phyloP scores from a whole-genome alignment of 2,329 filamentous ascomycete genomes.

The Tolypocladium cylindrosporum region DNA sequence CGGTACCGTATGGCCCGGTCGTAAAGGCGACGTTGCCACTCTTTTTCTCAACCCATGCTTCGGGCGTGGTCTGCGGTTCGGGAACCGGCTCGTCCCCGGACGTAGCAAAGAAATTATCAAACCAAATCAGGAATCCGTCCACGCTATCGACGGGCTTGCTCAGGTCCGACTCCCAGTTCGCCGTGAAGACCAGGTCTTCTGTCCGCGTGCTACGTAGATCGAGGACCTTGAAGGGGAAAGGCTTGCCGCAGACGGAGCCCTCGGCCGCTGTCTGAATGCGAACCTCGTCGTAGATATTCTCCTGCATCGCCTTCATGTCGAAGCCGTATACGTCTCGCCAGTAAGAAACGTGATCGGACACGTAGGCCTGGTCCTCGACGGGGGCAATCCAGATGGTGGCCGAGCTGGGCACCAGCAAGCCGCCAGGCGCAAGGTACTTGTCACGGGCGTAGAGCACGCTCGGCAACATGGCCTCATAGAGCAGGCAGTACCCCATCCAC shows the following conservation, averaged over 20 bases:
- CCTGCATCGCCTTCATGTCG: conserved; percentile 84
- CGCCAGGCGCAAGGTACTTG: conserved; percentile 68
- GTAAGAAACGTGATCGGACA: conserved; percentile 69
- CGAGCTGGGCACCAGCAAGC: conserved; percentile 79
- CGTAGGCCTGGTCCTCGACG: conserved; percentile 65
- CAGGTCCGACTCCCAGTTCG: conserved; percentile 54
- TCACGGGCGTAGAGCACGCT: conserved; percentile 85
- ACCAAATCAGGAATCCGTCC: conserved; percentile 89
- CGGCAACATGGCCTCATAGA: conserved; percentile 94
- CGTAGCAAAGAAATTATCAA: conserved; percentile 83
- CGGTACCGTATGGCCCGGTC: conserved; percentile 65
- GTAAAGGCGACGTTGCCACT: conserved; percentile 71
- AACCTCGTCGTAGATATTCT: conserved; percentile 72
- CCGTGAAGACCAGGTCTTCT: conserved; percentile 66
- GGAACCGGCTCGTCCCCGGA: conserved; percentile 41
- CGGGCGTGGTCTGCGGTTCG: conserved; percentile 42
- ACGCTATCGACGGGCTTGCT: conserved; percentile 54
- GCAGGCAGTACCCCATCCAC: conserved; percentile 93
- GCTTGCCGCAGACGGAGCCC: conserved; percentile 46
- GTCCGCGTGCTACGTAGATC: conserved; percentile 64
- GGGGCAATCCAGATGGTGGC: conserved; percentile 76
- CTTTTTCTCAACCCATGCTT: conserved; percentile 48
- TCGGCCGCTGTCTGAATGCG: conserved; percentile 63
- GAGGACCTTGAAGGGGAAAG: conserved; percentile 61
- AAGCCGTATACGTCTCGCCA: conserved; percentile 94